phyloP scores from a whole-genome alignment of 1,284 basidiomycete genomes.

The Erythrobasidium hasegawianum region DNA sequence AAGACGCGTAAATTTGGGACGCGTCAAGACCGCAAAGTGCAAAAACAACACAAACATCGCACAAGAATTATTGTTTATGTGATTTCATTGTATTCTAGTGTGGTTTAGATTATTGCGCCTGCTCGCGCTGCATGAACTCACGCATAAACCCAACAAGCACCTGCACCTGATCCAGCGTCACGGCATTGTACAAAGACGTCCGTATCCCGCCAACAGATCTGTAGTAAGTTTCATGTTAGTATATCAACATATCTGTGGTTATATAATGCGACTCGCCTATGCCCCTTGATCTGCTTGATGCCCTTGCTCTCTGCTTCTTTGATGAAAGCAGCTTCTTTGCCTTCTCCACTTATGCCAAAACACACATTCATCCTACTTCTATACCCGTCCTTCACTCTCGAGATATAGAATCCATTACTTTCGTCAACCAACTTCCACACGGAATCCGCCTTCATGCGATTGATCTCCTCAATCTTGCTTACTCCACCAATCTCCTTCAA shows the following conservation, averaged over 20 bases:
- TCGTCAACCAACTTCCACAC: conserved; percentile 68
- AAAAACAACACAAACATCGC: too few species aligned
- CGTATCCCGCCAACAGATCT: conserved; percentile 75
- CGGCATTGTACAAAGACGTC: conserved; percentile 90
- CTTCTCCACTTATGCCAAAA: conserved; percentile 68
- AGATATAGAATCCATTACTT: conserved; percentile 41
- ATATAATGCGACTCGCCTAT: conserved; percentile 64
- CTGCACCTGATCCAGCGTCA: conserved; percentile 70
- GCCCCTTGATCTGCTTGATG: conserved; percentile 83
- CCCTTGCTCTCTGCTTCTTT: conserved; percentile 69
- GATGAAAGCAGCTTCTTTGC: conserved; percentile 64
- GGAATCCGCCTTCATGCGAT: conserved; percentile 67
- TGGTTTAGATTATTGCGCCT: too few species aligned
- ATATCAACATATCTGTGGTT: too few species aligned
- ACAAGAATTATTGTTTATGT: too few species aligned
- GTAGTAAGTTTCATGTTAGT: too few species aligned
- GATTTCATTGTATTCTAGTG: too few species aligned
- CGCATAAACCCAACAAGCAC: conserved; percentile 54
- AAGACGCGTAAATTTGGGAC: too few species aligned
- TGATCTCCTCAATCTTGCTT: conserved; percentile 62
- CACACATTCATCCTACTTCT: conserved; percentile 81
- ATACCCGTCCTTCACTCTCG: conserved; percentile 39
- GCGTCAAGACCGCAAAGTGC: too few species aligned
- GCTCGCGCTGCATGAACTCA: conserved; percentile 45
- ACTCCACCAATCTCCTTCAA: conserved; percentile 68